Evolutionary conservation across 2,329 filamentous ascomycete genomes (phyloP).

Genomic region (Ascochyta fabae): DNA sequence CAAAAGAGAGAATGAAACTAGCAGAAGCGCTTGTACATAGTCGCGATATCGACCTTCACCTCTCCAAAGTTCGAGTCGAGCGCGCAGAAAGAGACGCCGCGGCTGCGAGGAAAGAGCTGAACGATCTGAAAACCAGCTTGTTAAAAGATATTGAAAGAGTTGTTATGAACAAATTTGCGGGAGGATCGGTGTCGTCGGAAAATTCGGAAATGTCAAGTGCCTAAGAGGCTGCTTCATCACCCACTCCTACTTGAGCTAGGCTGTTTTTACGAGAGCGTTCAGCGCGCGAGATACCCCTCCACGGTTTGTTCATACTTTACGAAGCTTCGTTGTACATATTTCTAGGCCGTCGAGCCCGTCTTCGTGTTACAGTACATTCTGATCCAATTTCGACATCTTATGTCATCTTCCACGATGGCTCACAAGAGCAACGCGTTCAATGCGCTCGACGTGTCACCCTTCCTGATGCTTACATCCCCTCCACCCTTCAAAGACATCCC

Average conservation of each 20-base stretch:
- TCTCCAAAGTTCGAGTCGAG: constrained; percentile 14
- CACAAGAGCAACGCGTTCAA: background rate
- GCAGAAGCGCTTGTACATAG: constrained; percentile 21
- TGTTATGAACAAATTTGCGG: constrained; percentile 17
- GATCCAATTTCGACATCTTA: background rate
- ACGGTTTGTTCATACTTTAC: constrained; percentile 6
- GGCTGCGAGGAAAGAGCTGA: constrained; percentile 16
- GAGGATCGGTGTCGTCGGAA: constrained; percentile 9
- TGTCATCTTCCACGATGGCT: background rate
- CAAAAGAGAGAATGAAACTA: constrained; percentile 19
- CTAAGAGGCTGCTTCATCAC: background rate
- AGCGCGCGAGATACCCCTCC: constrained; percentile 18
- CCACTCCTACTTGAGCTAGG: background rate
- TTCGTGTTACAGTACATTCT: background rate
- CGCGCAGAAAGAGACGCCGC: constrained; percentile 17
- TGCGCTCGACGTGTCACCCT: too few species aligned
- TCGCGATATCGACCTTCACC: constrained; percentile 13
- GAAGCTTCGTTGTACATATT: constrained; percentile 12
- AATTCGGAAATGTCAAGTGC: constrained; percentile 8
- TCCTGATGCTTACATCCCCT: too few species aligned
- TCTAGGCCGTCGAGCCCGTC: background rate
- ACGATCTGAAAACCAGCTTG: constrained; percentile 10
- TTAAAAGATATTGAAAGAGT: constrained; percentile 11
- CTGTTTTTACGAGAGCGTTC: constrained; percentile 16
- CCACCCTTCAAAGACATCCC: too few species aligned